Evolutionary conservation across 2,329 filamentous ascomycete species (phyloP), one percentile per base, ranked within the genome.

Genomic region (Phialocephala sp.): DNA sequence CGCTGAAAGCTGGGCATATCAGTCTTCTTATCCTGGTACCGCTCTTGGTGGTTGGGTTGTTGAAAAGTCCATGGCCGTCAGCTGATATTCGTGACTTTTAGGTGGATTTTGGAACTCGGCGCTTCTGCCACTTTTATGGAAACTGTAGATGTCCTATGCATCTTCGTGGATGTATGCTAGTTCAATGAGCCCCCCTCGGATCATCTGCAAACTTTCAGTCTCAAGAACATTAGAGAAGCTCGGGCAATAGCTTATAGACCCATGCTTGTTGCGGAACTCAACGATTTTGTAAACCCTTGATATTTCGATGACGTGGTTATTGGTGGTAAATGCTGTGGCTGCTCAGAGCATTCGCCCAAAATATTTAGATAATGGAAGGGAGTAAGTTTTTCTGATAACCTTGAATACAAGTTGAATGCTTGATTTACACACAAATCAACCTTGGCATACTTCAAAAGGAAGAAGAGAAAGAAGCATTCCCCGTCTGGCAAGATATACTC

Each of bases 1-100:
- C 69, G 12, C 75, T 75, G 58, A 78, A 78, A 24, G 72, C 76
- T 20, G 73, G 59, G 4, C 68, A 66, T 3, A 77, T 62, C 15
- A 70, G 56, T 58, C 69, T 73, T 18, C 72, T 70, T 62, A 76
- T 70, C 27, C 68, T 65, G 1, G 62, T n/a, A 54, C 61, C 78
- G 76, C 2, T 62, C 52, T 66, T 57, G 24, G 45, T 50, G n/a
- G n/a, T n/a, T n/a, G n/a, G n/a, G n/a, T n/a, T n/a, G n/a, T n/a
- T n/a, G 20, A 66, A 60, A n/a, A 63, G 12, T 2, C 55, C 62
- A 24, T 61, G 27, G 15, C 45, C 59, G 37, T 32, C 59, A 22
- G 12, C 47, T 35, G 15, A 39, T 15, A 1, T 52, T 37, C 11
- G 35, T 50, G 35, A 43, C 32, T 18, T 20, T 20, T 22, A 61